A percentile compares a stretch with the other conserved stretches of the same genome.
Evolutionary conservation across 2,329 filamentous ascomycete genomes (phyloP).

Genomic region (Fusarium chuoi): DNA sequence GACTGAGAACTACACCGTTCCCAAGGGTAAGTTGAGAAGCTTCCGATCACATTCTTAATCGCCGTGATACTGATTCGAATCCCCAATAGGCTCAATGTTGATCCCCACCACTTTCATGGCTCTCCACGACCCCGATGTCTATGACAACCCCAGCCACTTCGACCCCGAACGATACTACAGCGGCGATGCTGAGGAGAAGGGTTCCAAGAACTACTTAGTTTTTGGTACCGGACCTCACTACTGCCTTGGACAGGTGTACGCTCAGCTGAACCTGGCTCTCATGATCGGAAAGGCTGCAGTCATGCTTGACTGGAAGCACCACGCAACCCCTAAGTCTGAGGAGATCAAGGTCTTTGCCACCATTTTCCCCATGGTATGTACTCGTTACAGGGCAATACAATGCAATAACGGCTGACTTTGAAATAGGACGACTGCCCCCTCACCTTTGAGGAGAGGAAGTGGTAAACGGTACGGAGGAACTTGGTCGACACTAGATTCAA

Average conservation of each 20-base stretch:
- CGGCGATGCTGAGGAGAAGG: conserved; percentile 86
- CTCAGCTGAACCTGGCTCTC: conserved; percentile 85
- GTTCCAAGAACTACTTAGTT: conserved; percentile 93
- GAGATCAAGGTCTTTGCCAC: conserved; percentile 99
- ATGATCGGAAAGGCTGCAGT: conserved; percentile 92
- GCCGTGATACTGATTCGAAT: conserved; percentile 29
- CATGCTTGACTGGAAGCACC: conserved; percentile 89
- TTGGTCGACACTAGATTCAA: conserved; percentile 18
- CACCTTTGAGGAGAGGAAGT: conserved; percentile 70
- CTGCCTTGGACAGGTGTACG: conserved; percentile 94
- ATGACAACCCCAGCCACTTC: conserved; percentile 87
- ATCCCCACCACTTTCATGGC: conserved; percentile 91
- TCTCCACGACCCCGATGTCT: conserved; percentile 91
- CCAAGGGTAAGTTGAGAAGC: conserved; percentile 71
- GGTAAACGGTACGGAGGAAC: conserved; percentile 46
- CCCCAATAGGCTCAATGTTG: conserved; percentile 79
- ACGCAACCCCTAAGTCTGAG: conserved; percentile 84
- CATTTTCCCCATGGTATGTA: conserved; percentile 91
- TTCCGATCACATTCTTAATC: not conserved
- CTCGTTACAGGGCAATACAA: not conserved
- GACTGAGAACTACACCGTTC: conserved; percentile 86
- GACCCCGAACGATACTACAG: conserved; percentile 92
- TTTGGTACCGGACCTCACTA: conserved; percentile 97
- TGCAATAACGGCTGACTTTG: conserved; percentile 40
- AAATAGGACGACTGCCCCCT: conserved; percentile 83